Base-by-base conservation (phyloP, 306 rosid species). In the Medicago arabica region DNA sequence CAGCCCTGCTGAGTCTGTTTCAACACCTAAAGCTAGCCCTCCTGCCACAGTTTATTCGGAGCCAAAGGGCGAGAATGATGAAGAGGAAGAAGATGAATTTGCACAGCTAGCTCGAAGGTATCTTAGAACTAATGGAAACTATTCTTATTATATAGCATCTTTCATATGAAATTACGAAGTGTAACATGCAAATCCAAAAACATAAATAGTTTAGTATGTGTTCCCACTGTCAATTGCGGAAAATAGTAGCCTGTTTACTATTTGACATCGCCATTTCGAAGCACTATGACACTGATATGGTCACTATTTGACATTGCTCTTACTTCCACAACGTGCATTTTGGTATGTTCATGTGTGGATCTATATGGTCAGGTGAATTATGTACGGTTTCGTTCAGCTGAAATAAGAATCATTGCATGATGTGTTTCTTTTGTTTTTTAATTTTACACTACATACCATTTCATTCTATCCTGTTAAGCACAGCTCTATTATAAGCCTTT, bases 61-160 rank as follows among this genome's bases (percentile, higher is more conserved):
- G 58, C 17, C 83, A 31, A 79, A 54, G 81, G 57, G 70, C 61
- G 89, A 54, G 47, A 68, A 82, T 75, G 90, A 88, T 60, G 97
- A 92, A 68, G 95, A 91, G 51, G 98, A 89, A 36, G 98, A 95
- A 86, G 99, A 96, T 82, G 99, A 90, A 78, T 96, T 96, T 80
- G 97, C 91, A 41, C 93, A 89, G 86, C 88, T 96, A 19, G 98
- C 98, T 82, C 89, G 96, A 83, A 96, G 99, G 99, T 92, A 64
- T 74, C 53, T 66, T 31, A 40, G 25, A 53, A 77, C 71, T 78
- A 51, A 25, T 74, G 14, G 59, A 67, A 73, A n/a, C 62, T 39
- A 1, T 71, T 62, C 54, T 77, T 71, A 34, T 63, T 21, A 55
- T 12, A 1, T 18, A 66, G 34, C 69, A 16, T 38, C 12, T 53